Evolutionary conservation across 225 moss, liverwort and hornwort genomes (phyloP).

Genomic region (Pseudisothecium myosuroides): DNA sequence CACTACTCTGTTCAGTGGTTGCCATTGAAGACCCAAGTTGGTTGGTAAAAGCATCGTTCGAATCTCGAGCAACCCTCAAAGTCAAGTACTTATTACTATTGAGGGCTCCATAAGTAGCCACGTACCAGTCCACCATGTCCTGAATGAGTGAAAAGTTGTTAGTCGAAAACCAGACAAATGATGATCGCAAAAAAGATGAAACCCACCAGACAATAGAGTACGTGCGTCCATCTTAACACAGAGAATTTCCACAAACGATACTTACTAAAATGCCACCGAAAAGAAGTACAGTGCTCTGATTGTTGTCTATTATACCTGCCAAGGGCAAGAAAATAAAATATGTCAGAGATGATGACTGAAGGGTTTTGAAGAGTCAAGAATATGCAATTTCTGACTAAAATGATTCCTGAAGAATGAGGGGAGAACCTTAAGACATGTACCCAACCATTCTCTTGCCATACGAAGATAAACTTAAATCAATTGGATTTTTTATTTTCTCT

Average conservation of each 20-base stretch:
- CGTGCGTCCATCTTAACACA: neutral
- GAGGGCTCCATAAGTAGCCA: slow-evolving; percentile 38
- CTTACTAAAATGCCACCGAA: slow-evolving; percentile 34
- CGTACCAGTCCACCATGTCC: slow-evolving; percentile 88
- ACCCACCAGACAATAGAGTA: neutral
- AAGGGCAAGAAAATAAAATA: neutral
- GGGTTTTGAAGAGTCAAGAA: neutral
- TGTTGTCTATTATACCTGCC: slow-evolving; percentile 30
- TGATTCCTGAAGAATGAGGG: neutral
- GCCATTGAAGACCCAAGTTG: slow-evolving; percentile 3
- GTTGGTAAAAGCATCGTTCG: slow-evolving; percentile 20
- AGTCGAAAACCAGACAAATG: neutral
- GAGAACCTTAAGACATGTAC: neutral
- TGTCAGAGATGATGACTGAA: neutral
- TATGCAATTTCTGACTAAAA: neutral
- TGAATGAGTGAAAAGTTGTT: slow-evolving; percentile 10
- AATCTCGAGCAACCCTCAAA: slow-evolving; percentile 52
- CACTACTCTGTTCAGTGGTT: slow-evolving; percentile 2
- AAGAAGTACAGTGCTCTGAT: slow-evolving; percentile 16
- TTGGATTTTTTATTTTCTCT: neutral
- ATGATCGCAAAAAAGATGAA: neutral
- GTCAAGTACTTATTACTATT: slow-evolving; percentile 75
- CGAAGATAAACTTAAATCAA: neutral
- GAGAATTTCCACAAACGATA: neutral
- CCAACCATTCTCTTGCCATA: neutral